phyloP scores from a whole-genome alignment of 306 rosid species.

The Ammopiptanthus mongolicus region DNA sequence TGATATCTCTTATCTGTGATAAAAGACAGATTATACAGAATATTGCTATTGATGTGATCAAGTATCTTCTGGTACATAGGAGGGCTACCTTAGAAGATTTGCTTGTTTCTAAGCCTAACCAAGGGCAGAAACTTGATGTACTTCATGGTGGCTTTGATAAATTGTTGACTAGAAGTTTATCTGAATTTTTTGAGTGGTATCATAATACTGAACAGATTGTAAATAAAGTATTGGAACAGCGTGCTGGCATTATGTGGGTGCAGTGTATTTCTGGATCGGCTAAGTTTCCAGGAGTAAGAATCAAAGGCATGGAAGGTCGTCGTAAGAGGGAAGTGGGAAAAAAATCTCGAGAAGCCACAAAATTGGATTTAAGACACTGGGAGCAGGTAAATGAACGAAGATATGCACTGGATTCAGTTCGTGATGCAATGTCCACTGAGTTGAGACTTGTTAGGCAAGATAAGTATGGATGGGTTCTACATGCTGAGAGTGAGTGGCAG shows the following conservation, averaged over 20 bases:
- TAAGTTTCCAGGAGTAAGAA: slow-evolving; percentile 95
- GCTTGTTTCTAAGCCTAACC: slow-evolving; percentile 83
- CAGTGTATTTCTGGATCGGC: slow-evolving; percentile 89
- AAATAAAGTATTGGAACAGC: slow-evolving; percentile 82
- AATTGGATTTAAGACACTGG: slow-evolving; percentile 83
- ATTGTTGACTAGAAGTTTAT: slow-evolving; percentile 67
- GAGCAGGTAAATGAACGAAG: slow-evolving; percentile 93
- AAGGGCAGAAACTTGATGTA: slow-evolving; percentile 76
- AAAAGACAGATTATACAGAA: slow-evolving; percentile 70
- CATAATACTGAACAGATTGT: slow-evolving; percentile 59
- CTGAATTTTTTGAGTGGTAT: slow-evolving; percentile 87
- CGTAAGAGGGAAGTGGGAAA: slow-evolving; percentile 89
- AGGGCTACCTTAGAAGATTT: slow-evolving; percentile 84
- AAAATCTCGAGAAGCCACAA: slow-evolving; percentile 76
- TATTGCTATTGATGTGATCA: slow-evolving; percentile 80
- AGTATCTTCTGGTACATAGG: slow-evolving; percentile 92
- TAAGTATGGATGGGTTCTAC: slow-evolving; percentile 99
- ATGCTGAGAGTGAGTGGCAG: slow-evolving; percentile 99
- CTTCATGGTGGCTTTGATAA: slow-evolving; percentile 94
- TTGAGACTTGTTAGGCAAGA: slow-evolving; percentile 98
- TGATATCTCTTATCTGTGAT: slow-evolving; percentile 78
- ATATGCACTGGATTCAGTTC: slow-evolving; percentile 90
- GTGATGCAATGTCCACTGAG: slow-evolving; percentile 93
- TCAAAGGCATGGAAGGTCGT: slow-evolving; percentile 93
- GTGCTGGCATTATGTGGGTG: slow-evolving; percentile 93